A percentile compares a stretch with the other conserved stretches of the same genome.
These are phyloP conservation scores for Fusarium pseudonygamai DNA, from an alignment of 2,329 filamentous ascomycete species.

Conservation along the genomic window DNA sequence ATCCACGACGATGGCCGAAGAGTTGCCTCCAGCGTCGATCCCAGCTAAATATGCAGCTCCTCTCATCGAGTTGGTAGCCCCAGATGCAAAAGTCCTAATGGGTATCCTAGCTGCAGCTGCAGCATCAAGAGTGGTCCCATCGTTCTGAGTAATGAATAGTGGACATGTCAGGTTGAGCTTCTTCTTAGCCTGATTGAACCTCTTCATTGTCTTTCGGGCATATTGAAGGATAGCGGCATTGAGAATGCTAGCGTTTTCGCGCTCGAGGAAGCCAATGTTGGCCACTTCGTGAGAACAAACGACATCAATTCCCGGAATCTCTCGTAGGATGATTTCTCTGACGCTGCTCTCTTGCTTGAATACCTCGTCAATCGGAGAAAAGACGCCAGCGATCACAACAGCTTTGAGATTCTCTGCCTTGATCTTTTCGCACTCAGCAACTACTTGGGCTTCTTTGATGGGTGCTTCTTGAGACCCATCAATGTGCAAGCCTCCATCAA, in stretches of 20 bases:
- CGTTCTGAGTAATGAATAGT: slow-evolving; percentile 61
- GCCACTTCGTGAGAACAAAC: slow-evolving; percentile 47
- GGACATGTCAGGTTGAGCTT: slow-evolving; percentile 51
- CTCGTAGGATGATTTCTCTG: slow-evolving; percentile 43
- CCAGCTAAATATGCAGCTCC: slow-evolving; percentile 60
- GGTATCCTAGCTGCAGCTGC: slow-evolving; percentile 54
- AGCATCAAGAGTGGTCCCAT: slow-evolving; percentile 58
- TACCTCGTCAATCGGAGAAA: neutral
- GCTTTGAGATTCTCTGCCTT: neutral
- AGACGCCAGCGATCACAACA: neutral
- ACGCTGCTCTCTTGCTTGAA: neutral
- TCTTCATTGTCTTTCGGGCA: slow-evolving; percentile 56
- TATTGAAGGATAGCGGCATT: slow-evolving; percentile 61
- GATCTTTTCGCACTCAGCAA: neutral
- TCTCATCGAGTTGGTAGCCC: slow-evolving; percentile 60
- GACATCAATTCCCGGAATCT: neutral
- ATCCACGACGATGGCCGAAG: slow-evolving; percentile 55
- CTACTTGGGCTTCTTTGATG: neutral
- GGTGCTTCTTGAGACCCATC: neutral
- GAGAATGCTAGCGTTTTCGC: slow-evolving; percentile 63
- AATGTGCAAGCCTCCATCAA: slow-evolving; percentile 2
- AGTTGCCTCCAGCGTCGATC: neutral
- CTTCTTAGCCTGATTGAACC: slow-evolving; percentile 56
- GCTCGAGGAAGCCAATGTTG: slow-evolving; percentile 54
- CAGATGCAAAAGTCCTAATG: slow-evolving; percentile 59